Conservation (phyloP, 441 rosid species). For the Arabidopsis hybrid region DNA sequence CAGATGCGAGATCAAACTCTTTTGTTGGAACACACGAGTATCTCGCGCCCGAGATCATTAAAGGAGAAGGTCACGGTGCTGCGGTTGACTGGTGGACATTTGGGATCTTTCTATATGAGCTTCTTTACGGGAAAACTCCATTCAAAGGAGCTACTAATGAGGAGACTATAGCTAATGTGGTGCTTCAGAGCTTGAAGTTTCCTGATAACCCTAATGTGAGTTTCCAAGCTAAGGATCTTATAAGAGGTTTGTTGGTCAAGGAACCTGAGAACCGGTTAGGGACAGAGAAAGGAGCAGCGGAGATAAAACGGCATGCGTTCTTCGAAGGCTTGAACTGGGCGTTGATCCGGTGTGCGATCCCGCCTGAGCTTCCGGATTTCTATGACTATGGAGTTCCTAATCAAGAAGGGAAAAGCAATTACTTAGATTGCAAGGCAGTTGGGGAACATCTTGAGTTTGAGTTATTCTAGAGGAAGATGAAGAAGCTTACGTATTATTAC, state of each 20-base stretch:
- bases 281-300: conserved; percentile 89
- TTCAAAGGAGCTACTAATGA: conserved; percentile 89
- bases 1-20: conserved; percentile 94
- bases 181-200: conserved; percentile 75
- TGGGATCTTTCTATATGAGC: conserved; percentile 87
- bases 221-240: conserved; percentile 88
- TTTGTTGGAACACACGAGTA: conserved; percentile 97
- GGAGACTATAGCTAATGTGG: conserved; percentile 86
- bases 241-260: conserved; percentile 77
- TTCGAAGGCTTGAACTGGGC: conserved; percentile 98
- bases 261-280: conserved; percentile 92
- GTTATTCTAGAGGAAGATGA: conserved; percentile 60
- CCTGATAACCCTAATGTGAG: conserved; percentile 84
- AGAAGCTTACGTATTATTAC: conserved; percentile 1
- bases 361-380: conserved; percentile 84
- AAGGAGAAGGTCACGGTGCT: conserved; percentile 98
- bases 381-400: conserved; percentile 61
- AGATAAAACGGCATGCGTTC: conserved; percentile 91
- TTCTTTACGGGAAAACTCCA: conserved; percentile 89
- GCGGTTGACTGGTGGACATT: conserved; percentile 99
- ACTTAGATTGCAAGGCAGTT: conserved; percentile 71
- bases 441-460: conserved; percentile 95
- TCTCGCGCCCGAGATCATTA: conserved; percentile 92
- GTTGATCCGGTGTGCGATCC: conserved; percentile 81
- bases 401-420: conserved; percentile 56